Base-by-base conservation (phyloP, 2,329 filamentous ascomycete genomes). In the Scedosporium dehoogii region DNA sequence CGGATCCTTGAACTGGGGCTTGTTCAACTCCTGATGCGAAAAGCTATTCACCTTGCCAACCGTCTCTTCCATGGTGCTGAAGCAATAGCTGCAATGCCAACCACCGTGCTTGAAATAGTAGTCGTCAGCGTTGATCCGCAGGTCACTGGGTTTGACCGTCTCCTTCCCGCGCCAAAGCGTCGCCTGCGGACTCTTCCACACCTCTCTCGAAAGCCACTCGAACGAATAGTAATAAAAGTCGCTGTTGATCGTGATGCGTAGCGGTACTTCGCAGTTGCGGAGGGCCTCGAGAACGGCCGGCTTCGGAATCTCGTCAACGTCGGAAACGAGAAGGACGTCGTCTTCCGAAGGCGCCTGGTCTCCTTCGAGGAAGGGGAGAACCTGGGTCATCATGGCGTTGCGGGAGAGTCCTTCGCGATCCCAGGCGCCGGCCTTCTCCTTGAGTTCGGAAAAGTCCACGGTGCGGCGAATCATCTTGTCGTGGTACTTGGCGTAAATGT, bases 11-110 rank as follows among this genome's bases (percentile, higher is more conserved):
- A 75, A 79, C 60, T 73, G 68, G 38, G 73, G 70, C 23, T 71
- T 71, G 61, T 81, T 75, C 61, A 71, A 67, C 48, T 71, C 23
- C 65, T 38, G 44, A 68, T 86, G 83, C 18, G 81, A 83, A 70
- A 85, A 85, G 63, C 78, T 79, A 9, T 75, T 73, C 73, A 86
- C 78, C 70, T 85, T 86, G 65, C 76, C 78, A 56, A 81, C 71
- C 66, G 85, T 74, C 69, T 85, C 79, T 3, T 74, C 75, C 16
- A 87, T 71, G 0, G 81, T 85, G 18, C 76, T 72, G 69, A 85
- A 85, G 72, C 85, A 87, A 62, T 76, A 81, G 59, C 81, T 84
- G 74, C 84, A 87, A 70, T 87, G 84, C 85, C 85, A 87, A 0
- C 74, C 79, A 0, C 82, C 80, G 66, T 83, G 73, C 1, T 75